phyloP scores from a whole-genome alignment of 331 rosid species.

The Telfairia occidentalis region DNA sequence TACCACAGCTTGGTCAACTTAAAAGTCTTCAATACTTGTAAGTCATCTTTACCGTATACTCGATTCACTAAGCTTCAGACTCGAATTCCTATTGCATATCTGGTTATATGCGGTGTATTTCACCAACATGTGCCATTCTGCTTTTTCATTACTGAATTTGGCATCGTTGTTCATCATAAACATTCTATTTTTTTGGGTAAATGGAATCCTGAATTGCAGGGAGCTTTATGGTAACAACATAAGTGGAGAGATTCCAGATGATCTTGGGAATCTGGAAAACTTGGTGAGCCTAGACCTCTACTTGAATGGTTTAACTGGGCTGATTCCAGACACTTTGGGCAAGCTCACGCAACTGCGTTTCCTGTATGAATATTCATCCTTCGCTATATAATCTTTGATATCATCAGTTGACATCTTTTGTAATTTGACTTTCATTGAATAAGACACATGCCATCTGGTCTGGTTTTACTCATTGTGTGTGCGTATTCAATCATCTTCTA shows the following conservation, averaged over 20 bases:
- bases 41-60: conserved; percentile 17
- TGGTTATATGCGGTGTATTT: background rate
- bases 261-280: conserved; percentile 68
- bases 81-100: background rate
- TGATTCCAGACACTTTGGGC: conserved; percentile 56
- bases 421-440: background rate
- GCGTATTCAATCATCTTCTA: background rate
- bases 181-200: background rate
- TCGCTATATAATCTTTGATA: background rate
- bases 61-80: background rate
- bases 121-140: background rate
- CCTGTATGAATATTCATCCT: conserved; percentile 62
- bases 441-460: background rate
- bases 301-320: conserved; percentile 45
- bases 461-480: background rate
- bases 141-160: background rate
- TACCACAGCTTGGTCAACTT: conserved; percentile 66
- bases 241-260: conserved; percentile 59
- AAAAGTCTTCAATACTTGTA: conserved; percentile 78
- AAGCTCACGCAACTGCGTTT: conserved; percentile 65
- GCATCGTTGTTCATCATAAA: background rate
- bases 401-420: background rate
- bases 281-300: conserved; percentile 99
- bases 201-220: conserved; percentile 29
- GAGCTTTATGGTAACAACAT: conserved; percentile 83